Percentiles rank a stretch among this genome's conserved stretches.
phyloP scores from a whole-genome alignment of 768 basidiomycete species.

The Infundibulicybe gibba region DNA sequence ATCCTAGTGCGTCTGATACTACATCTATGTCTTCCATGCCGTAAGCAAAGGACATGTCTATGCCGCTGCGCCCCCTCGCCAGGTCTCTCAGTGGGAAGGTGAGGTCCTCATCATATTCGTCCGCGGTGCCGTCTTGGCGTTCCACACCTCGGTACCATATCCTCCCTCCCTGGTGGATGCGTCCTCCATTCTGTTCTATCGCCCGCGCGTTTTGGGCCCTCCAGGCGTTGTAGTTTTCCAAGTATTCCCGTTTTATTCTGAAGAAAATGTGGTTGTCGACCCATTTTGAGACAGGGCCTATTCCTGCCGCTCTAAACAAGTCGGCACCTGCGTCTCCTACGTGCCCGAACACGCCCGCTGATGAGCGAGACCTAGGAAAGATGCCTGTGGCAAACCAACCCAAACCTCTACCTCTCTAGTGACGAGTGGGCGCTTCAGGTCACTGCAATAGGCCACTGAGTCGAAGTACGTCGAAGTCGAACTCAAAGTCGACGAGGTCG shows the following conservation, averaged over 20 bases:
- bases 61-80: neutral
- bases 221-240: constrained; percentile 16
- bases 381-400: too few relatives aligned
- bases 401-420: too few relatives aligned
- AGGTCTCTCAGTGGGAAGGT: constrained; percentile 14
- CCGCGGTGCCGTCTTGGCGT: constrained; percentile 7
- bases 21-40: constrained; percentile 22
- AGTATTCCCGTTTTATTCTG: constrained; percentile 10
- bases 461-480: too few relatives aligned
- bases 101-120: constrained; percentile 28
- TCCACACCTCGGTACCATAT: constrained; percentile 16
- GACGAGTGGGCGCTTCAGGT: too few relatives aligned
- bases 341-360: constrained; percentile 13
- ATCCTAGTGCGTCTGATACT: constrained; percentile 21
- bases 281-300: constrained; percentile 18
- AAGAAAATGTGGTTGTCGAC: constrained; percentile 22
- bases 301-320: constrained; percentile 11
- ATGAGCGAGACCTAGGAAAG: too few relatives aligned
- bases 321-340: constrained; percentile 12
- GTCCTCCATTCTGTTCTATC: constrained; percentile 2
- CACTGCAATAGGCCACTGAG: too few relatives aligned
- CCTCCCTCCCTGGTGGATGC: constrained; percentile 3
- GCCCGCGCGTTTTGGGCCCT: neutral
- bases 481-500: too few relatives aligned
- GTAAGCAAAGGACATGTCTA: constrained; percentile 10